Conservation (phyloP, 2,329 filamentous ascomycete genomes). For the Aspergillus fumigatus region DNA sequence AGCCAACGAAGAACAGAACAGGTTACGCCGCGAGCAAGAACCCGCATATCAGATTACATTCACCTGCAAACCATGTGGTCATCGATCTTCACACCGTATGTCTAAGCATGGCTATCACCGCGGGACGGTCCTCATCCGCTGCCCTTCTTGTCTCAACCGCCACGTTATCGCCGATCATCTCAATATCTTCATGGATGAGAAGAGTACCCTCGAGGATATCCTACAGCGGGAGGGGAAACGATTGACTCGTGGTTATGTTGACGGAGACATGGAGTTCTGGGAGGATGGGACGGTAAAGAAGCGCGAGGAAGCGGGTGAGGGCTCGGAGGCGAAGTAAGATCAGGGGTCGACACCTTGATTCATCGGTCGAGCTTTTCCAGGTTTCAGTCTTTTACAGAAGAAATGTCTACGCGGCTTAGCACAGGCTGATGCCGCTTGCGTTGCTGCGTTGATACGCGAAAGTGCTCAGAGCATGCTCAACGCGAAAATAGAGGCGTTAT, state of each 20-base stretch:
- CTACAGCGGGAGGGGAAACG: slow-evolving; percentile 54
- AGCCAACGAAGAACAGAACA: slow-evolving; percentile 31
- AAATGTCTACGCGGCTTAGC: neutral
- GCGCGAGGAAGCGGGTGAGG: neutral
- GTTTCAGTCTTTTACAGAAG: neutral
- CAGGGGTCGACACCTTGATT: slow-evolving; percentile 3
- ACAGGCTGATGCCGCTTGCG: neutral
- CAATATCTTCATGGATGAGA: slow-evolving; percentile 50
- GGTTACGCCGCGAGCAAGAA: slow-evolving; percentile 39
- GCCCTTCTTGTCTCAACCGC: slow-evolving; percentile 77
- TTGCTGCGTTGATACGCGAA: neutral
- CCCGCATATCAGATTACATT: slow-evolving; percentile 85
- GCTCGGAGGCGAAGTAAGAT: slow-evolving; percentile 2
- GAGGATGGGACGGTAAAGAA: slow-evolving; percentile 58
- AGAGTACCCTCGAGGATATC: slow-evolving; percentile 42
- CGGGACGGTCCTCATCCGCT: slow-evolving; percentile 83
- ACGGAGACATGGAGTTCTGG: slow-evolving; percentile 92
- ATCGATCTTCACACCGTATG: slow-evolving; percentile 76
- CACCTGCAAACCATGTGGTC: slow-evolving; percentile 81
- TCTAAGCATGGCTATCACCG: slow-evolving; percentile 94
- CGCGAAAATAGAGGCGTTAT: neutral
- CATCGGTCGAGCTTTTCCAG: neutral
- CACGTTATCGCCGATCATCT: slow-evolving; percentile 93
- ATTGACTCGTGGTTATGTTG: slow-evolving; percentile 69
- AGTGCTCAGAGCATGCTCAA: neutral